Evolutionary conservation across 1,284 basidiomycete genomes (phyloP), one percentile per base, ranked within the genome.

Genomic region (Hemileccinum hortonii): DNA sequence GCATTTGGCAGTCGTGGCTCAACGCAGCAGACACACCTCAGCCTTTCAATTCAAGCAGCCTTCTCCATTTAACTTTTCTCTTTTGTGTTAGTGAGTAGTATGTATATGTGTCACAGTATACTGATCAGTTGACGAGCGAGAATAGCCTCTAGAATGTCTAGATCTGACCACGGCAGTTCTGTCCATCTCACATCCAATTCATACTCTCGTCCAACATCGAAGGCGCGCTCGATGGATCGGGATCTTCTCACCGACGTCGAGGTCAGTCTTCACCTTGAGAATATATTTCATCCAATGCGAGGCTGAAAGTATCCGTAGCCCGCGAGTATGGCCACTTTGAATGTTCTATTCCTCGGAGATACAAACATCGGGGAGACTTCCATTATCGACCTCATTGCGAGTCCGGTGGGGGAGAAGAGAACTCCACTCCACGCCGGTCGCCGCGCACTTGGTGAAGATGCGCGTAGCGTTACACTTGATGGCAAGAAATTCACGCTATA

Each of bases 281-380:
- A 30, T 36, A 2, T 3, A 2, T 44, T 37, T 24, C 29, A 42
- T 45, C 16, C 12, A n/a, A 42, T 47, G 9, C 15, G n/a, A 41
- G 6, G 29, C 46, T 64, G 22, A 64, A 35, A 6, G 30, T 32
- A 12, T 44, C 29, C 24, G 29, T 42, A 64, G 65, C 26, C 44
- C 38, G 41, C 33, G 24, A 46, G 24, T 21, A 48, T 47, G n/a
- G 15, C 37, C 7, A 21, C 47, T 44, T 50, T 54, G 18, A 62
- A 64, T 44, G 36, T 64, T 24, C n/a, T 64, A 11, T 58, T 64
- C 35, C 37, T 64, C 3, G 65, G 63, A 35, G 65, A 66, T 40
- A 67, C 54, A 15, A 39, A 33, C 40, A 44, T 58, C 3, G 59
- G 53, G 30, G 52, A 60, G n/a, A 22, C 22, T 48, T 66, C 59